Conservation (phyloP, 2,329 filamentous ascomycete genomes). For the Aspergillus floridensis region DNA sequence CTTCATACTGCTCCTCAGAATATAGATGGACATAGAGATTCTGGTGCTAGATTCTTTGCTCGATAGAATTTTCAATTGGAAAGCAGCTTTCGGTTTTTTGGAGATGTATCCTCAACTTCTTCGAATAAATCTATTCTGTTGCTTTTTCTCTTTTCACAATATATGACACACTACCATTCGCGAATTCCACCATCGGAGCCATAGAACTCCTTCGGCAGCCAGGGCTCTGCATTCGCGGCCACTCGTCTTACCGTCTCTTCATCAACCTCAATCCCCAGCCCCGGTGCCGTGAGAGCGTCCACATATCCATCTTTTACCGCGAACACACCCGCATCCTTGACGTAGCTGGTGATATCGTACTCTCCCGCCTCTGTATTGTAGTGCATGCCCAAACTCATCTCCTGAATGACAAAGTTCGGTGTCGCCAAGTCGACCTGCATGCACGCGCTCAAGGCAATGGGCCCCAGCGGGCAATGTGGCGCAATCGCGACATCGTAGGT, state of each 20-base stretch:
- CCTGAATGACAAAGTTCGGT: constrained; percentile 69
- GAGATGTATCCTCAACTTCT: background rate
- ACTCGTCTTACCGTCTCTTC: constrained; percentile 64
- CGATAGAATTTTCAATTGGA: background rate
- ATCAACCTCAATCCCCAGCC: constrained; percentile 68
- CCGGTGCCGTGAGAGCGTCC: constrained; percentile 57
- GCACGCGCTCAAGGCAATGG: constrained; percentile 69
- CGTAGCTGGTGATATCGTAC: constrained; percentile 65
- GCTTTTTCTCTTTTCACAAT: background rate
- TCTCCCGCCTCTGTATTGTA: constrained; percentile 65
- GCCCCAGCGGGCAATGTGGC: constrained; percentile 71
- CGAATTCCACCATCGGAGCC: constrained; percentile 65
- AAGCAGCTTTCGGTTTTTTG: background rate
- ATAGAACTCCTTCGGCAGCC: constrained; percentile 65
- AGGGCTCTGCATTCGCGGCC: constrained; percentile 58
- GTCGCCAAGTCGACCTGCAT: constrained; percentile 63
- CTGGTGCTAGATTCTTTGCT: background rate
- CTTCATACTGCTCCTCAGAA: background rate
- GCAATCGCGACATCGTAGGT: constrained; percentile 71
- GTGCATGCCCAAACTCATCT: constrained; percentile 78
- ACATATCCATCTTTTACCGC: constrained; percentile 66
- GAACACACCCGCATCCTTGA: constrained; percentile 64
- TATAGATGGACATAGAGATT: background rate
- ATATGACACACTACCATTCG: constrained; percentile 57
- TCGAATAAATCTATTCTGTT: background rate